phyloP scores from a whole-genome alignment of 371 early-diverging fungal genomes.

The Apophysomyces variabilis region DNA sequence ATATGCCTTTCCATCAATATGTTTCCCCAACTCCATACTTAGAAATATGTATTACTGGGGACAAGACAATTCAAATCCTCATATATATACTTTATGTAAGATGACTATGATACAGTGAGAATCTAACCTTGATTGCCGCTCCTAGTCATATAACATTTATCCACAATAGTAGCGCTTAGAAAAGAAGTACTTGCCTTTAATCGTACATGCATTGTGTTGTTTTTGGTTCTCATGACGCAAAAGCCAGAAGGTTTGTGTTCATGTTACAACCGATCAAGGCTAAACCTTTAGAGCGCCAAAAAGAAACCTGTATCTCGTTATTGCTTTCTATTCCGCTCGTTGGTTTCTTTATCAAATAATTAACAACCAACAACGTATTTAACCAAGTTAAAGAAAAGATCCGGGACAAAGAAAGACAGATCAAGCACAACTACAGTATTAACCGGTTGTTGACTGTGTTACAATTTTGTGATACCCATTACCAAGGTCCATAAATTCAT shows the following conservation, averaged over 20 bases:
- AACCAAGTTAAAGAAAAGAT: too few species aligned
- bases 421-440: background rate
- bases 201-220: background rate
- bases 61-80: too few species aligned
- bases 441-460: too few species aligned
- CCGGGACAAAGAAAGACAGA: background rate
- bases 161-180: background rate
- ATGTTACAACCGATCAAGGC: conserved; percentile 1
- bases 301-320: too few species aligned
- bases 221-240: too few species aligned
- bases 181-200: background rate
- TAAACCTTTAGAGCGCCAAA: background rate
- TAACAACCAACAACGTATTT: background rate
- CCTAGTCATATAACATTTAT: background rate
- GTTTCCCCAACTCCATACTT: background rate
- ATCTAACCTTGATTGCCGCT: background rate
- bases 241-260: background rate
- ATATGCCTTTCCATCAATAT: conserved; percentile 71
- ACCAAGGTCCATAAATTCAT: too few species aligned
- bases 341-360: background rate
- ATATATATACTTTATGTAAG: too few species aligned
- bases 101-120: background rate
- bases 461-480: too few species aligned
- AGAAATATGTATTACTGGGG: too few species aligned
- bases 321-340: background rate